These are phyloP conservation scores for Fusarium coicis DNA, from an alignment of 2,329 filamentous ascomycete genomes.

Conservation along the genomic window DNA sequence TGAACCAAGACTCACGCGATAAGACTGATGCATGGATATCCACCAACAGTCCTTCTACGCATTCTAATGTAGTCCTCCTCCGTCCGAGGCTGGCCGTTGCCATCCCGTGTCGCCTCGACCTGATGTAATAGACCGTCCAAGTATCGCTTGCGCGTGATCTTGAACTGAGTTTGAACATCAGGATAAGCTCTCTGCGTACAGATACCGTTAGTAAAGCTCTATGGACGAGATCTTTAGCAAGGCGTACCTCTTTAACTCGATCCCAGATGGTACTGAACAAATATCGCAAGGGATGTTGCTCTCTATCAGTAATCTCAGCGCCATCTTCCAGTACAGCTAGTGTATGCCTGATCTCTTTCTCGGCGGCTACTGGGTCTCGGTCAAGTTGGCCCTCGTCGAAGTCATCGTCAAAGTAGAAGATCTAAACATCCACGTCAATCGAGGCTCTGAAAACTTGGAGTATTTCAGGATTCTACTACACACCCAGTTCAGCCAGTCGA, in stretches of 20 bases:
- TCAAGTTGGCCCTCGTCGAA: background rate
- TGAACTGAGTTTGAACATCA: background rate
- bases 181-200: background rate
- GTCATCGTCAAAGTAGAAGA: background rate
- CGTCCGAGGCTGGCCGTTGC: background rate
- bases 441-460: fast-evolving
- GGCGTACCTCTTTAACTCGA: background rate
- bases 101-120: background rate
- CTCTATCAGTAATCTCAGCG: background rate
- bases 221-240: fast-evolving
- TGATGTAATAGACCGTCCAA: background rate
- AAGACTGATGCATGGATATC: background rate
- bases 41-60: background rate
- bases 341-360: background rate
- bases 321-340: background rate
- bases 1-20: background rate
- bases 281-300: background rate
- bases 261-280: background rate
- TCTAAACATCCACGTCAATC: background rate
- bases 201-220: background rate
- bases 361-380: background rate
- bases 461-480: fast-evolving
- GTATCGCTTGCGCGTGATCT: background rate
- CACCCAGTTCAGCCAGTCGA: background rate
- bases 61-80: background rate